These are phyloP conservation scores for Thelonectria discophora DNA, from an alignment of 2,329 filamentous ascomycete genomes.

Conservation along the genomic window DNA sequence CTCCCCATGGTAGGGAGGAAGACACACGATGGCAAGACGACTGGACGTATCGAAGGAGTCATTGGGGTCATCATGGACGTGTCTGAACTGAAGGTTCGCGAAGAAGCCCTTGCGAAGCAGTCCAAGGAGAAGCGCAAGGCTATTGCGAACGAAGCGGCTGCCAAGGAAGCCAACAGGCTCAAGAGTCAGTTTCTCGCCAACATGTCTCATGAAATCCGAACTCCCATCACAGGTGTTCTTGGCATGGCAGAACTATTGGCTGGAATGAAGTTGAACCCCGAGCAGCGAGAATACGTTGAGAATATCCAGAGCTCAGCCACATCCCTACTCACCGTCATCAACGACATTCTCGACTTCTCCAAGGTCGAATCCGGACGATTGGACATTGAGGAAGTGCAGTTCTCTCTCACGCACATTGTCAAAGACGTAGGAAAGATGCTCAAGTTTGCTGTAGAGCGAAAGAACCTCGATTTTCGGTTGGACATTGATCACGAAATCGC, in stretches of 20 bases:
- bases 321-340: slow-evolving; percentile 85
- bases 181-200: slow-evolving; percentile 84
- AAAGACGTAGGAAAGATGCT: slow-evolving; percentile 88
- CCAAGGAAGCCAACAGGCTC: slow-evolving; percentile 81
- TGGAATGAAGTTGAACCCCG: slow-evolving; percentile 72
- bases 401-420: slow-evolving; percentile 76
- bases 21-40: slow-evolving; percentile 58
- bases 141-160: slow-evolving; percentile 78
- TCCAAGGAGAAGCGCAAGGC: slow-evolving; percentile 75
- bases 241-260: slow-evolving; percentile 80
- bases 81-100: slow-evolving; percentile 73
- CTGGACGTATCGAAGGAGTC: slow-evolving; percentile 69
- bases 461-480: slow-evolving; percentile 76
- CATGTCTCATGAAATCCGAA: slow-evolving; percentile 45
- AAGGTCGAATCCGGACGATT: slow-evolving; percentile 82
- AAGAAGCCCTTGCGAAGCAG: slow-evolving; percentile 69
- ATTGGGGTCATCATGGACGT: slow-evolving; percentile 85
- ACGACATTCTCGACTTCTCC: slow-evolving; percentile 90
- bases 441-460: slow-evolving; percentile 82
- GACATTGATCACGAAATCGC: slow-evolving; percentile 71
- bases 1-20: slow-evolving; percentile 70
- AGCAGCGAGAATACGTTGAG: slow-evolving; percentile 78
- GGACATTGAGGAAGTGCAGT: slow-evolving; percentile 83
- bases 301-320: slow-evolving; percentile 84
- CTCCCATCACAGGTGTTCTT: slow-evolving; percentile 81